Base-by-base conservation (phyloP, 2,329 filamentous ascomycete genomes). In the Pestalotiopsis sp. region DNA sequence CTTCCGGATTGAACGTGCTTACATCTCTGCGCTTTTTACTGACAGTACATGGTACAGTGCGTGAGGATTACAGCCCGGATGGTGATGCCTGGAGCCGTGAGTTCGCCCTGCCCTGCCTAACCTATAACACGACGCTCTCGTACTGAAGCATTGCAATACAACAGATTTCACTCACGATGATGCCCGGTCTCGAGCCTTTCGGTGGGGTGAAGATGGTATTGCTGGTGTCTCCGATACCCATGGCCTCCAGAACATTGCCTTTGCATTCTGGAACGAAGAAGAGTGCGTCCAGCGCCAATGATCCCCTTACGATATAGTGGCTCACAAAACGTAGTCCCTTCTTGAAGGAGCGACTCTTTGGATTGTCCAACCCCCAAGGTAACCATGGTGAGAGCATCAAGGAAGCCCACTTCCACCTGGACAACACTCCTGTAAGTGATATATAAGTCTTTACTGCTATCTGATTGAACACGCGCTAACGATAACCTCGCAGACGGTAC, bases 331-430 rank as follows among this genome's bases (percentile, higher is more conserved):
- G 23, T 74, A 97, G 94, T 80, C 92, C 94, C 67, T 97, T 95
- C 78, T 86, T 98, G 75, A 98, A 98, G 81, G 96, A 98, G 81
- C 91, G 96, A 71, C 88, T 98, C 4, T 98, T 98, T 78, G 95
- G 95, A 67, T 86, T 98, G 67, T 97, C 95, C 64, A 98, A 98
- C 79, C 95, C 95, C 2, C 94, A 98, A 82, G 95, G 95, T 73
- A 98, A 98, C 77, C 96, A 98, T 83, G 96, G 96, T 72, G 96
- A 98, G 83, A 97, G 94, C 79, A 87, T 98, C 85, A 98, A 98
- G 81, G 95, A 98, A 83, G 93, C 93, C 67, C 94, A 98, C 82
- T 98, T 98, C 77, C 95, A 98, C 80, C 83, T 98, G 69, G 95
- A 98, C 81, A 98, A 98, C 79, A 97, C 93, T 36, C 95, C 95